Percentiles rank a stretch among this genome's conserved stretches.
Conservation (phyloP, 2,329 filamentous ascomycete species). For the Emydomyces testavorans region DNA sequence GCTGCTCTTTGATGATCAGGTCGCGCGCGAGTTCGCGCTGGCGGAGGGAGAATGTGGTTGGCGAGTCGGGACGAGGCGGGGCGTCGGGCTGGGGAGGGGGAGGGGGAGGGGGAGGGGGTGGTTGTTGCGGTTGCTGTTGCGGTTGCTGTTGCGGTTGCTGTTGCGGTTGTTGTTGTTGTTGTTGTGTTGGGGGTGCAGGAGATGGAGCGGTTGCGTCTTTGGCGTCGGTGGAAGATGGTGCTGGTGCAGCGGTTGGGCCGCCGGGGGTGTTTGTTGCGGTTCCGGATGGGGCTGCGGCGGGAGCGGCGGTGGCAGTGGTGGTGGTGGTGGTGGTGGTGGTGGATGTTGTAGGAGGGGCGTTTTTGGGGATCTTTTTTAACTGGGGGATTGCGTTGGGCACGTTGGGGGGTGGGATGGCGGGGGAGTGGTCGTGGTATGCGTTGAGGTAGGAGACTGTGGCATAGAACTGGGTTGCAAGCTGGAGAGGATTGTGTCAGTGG, state of each 20-base stretch:
- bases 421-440: slow-evolving; percentile 37
- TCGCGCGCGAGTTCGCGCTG: slow-evolving; percentile 40
- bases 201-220: slow-evolving; percentile 3
- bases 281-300: slow-evolving; percentile 1
- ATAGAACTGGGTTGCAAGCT: slow-evolving; percentile 43
- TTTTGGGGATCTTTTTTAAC: slow-evolving; percentile 34
- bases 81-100: too few relatives aligned
- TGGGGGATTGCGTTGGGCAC: slow-evolving; percentile 27
- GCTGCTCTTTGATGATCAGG: slow-evolving; percentile 40
- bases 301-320: slow-evolving; percentile 8
- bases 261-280: slow-evolving; percentile 22
- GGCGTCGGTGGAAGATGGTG: not conserved
- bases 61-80: slow-evolving; percentile 28
- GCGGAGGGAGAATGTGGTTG: slow-evolving; percentile 33
- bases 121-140: slow-evolving; percentile 14
- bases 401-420: slow-evolving; percentile 26
- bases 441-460: slow-evolving; percentile 40
- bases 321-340: slow-evolving; percentile 25
- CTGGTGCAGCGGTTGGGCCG: too few relatives aligned
- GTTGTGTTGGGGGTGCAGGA: slow-evolving; percentile 15
- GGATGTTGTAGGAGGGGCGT: slow-evolving; percentile 22
- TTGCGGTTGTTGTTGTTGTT: slow-evolving; percentile 15
- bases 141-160: slow-evolving; percentile 15
- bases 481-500: slow-evolving; percentile 2
- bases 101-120: too few relatives aligned